Conservation (phyloP, 2,329 filamentous ascomycete species). For the Huntiella abstrusa region DNA sequence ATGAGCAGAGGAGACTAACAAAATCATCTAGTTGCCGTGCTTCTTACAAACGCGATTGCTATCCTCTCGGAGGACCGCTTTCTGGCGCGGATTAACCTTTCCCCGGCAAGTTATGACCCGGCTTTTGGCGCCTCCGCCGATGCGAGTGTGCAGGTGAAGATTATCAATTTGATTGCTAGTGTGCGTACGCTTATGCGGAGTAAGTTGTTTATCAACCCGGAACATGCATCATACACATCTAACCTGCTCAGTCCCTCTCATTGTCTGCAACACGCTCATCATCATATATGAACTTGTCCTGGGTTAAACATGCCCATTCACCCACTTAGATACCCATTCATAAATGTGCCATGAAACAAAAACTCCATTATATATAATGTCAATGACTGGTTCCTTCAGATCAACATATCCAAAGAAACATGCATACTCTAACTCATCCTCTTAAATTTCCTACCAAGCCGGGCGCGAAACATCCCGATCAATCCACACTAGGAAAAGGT, state of each 20-base stretch:
- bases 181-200: conserved; percentile 85
- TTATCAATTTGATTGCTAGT: conserved; percentile 77
- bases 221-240: too few relatives aligned
- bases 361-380: neutral
- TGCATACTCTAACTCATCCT: too few relatives aligned
- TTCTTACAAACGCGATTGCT: conserved; percentile 84
- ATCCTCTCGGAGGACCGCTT: conserved; percentile 91
- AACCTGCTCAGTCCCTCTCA: conserved; percentile 51
- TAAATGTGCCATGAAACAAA: too few relatives aligned
- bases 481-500: conserved; percentile 14
- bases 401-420: too few relatives aligned
- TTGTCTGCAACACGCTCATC: conserved; percentile 63
- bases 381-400: neutral
- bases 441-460: too few relatives aligned
- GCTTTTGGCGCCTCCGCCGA: conserved; percentile 58
- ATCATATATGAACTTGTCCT: conserved; percentile 68
- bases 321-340: neutral
- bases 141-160: conserved; percentile 65
- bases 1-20: neutral
- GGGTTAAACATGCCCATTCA: conserved; percentile 29
- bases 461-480: too few relatives aligned
- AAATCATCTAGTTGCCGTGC: conserved; percentile 40
- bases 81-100: conserved; percentile 67
- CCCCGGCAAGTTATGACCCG: conserved; percentile 47
- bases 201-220: conserved; percentile 21